Base-by-base conservation (phyloP, 768 basidiomycete species). In the Chalciporus pseudorubinellus region DNA sequence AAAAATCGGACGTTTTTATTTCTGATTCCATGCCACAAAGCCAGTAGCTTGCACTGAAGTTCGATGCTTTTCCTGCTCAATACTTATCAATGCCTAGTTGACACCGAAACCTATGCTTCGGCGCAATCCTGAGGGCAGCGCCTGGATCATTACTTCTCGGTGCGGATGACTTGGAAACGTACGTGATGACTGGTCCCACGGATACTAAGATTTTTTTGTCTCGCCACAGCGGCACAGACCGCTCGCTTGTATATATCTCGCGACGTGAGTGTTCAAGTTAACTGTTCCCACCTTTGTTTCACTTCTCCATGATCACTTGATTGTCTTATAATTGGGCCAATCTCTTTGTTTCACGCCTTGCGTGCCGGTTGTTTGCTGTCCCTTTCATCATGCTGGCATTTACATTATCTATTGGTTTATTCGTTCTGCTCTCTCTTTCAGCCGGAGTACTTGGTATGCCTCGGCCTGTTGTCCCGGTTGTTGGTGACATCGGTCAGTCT, bases 401-500 rank as follows among this genome's bases (percentile, higher is more conserved):
- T 21, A 36, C 50, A 7, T 16, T 31, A 18, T n/a, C 40, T n/a
- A n/a, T 60, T 44, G 47, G 39, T 18, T 50, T 55, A 2, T 28
- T 63, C 18, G 19, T 51, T 43, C 44, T 66, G 4, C 33, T 56
- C 11, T 55, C 26, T 34, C 41, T 57, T 46, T 47, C 48, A 40
- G 52, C 45, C 3, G 44, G 42, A 22, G 61, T 46, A 7, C 21
- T 63, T 29, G 56, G 55, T 6, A 45, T 38, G 31, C 59, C 57
- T 55, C 51, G 36, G 20, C 46, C 28, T 39, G 7, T 34, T 3
- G 39, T 19, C 6, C 38, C 49, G 44, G 20, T 54, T 63, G 55
- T 39, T 49, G 57, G n/a, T n/a, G n/a, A n/a, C n/a, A n/a, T n/a
- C n/a, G n/a, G 61, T 28, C 65, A 59, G 55, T 57, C 52, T n/a